phyloP scores from a whole-genome alignment of 306 rosid genomes.

The Pyrus bretschneideri region DNA sequence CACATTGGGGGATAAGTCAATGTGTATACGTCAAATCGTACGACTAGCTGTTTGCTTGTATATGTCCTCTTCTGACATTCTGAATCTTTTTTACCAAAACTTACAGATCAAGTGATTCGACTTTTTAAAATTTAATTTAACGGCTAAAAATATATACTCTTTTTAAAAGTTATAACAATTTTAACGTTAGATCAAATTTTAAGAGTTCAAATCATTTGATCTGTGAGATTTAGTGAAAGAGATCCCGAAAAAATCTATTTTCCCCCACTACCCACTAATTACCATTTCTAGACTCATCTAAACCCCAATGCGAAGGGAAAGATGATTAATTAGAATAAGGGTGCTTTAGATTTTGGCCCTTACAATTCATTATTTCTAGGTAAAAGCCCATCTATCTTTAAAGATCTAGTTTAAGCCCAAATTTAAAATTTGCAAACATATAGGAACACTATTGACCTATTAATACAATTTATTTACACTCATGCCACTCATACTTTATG shows the following conservation, averaged over 20 bases:
- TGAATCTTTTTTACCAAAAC: rapidly evolving
- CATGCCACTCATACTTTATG: too few relatives aligned
- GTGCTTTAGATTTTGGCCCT: too few relatives aligned
- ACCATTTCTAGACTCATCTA: neutral
- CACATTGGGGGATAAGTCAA: neutral
- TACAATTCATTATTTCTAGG: too few relatives aligned
- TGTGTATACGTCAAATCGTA: neutral
- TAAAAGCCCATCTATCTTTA: too few relatives aligned
- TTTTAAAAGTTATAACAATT: too few relatives aligned
- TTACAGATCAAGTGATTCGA: rapidly evolving
- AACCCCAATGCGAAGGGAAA: neutral
- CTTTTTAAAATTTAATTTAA: too few relatives aligned
- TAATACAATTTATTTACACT: too few relatives aligned
- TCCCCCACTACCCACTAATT: neutral
- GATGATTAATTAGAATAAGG: neutral
- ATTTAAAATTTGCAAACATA: too few relatives aligned
- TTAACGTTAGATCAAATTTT: too few relatives aligned
- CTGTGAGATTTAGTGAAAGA: rapidly evolving
- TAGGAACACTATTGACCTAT: too few relatives aligned
- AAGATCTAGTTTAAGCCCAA: too few relatives aligned
- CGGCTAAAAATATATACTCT: rapidly evolving
- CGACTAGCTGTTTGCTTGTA: neutral
- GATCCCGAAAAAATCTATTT: rapidly evolving
- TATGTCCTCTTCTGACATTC: too few relatives aligned
- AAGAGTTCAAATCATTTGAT: rapidly evolving